Conservation (phyloP, 306 rosid species). For the Alnus glutinosa region DNA sequence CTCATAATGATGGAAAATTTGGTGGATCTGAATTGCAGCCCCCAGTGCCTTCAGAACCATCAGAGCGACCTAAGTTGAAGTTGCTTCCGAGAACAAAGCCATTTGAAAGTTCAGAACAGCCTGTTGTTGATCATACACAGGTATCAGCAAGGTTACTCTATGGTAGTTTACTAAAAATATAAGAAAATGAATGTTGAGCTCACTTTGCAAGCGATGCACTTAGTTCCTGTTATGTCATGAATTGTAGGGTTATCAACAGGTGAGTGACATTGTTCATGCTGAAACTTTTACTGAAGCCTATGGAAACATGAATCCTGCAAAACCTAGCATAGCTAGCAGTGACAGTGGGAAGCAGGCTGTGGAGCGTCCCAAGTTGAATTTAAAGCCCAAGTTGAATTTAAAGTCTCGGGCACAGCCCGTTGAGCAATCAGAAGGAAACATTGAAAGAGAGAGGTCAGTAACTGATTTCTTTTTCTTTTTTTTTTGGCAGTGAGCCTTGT, state of each 20-base stretch:
- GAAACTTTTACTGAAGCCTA: constrained; percentile 53
- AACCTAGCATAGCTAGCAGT: constrained; percentile 49
- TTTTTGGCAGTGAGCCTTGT: constrained; percentile 19
- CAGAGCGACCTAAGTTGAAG: constrained; percentile 79
- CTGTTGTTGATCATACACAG: constrained; percentile 49
- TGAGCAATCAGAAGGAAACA: constrained; percentile 55
- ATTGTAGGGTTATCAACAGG: constrained; percentile 45
- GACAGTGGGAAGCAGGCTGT: constrained; percentile 64
- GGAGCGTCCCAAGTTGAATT: constrained; percentile 87
- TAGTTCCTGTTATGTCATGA: constrained; percentile 27
- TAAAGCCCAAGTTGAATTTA: constrained; percentile 88
- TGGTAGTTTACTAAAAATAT: neutral
- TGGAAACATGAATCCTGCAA: constrained; percentile 48
- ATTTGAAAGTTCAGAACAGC: constrained; percentile 51
- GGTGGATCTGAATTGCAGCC: constrained; percentile 54
- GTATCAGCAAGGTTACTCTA: constrained; percentile 42
- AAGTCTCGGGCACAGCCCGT: constrained; percentile 75
- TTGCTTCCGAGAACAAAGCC: constrained; percentile 76
- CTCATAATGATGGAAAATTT: constrained; percentile 42
- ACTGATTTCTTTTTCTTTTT: constrained; percentile 8
- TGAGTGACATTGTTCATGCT: constrained; percentile 42
- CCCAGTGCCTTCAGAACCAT: constrained; percentile 43
- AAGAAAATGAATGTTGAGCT: neutral
- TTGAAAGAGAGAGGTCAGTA: constrained; percentile 76
- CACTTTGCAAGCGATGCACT: constrained; percentile 15